phyloP scores from a whole-genome alignment of 1,139 yeast species.

The Candida smagusa region DNA sequence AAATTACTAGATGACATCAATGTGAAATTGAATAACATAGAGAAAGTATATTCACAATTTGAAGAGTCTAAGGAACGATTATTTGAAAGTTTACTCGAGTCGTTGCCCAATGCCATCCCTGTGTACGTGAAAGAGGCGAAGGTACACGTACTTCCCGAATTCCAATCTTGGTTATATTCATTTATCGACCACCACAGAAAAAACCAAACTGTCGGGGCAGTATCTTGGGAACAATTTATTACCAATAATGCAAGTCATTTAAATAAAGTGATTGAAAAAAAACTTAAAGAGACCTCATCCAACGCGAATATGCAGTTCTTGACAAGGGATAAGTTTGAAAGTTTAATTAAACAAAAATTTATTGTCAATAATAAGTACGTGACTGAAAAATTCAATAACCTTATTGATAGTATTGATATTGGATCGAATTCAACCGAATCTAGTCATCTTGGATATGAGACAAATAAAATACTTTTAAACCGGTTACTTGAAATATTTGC shows the following conservation, averaged over 20 bases:
- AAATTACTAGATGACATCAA: constrained; percentile 18
- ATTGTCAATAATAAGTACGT: constrained; percentile 23
- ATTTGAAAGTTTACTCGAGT: constrained; percentile 18
- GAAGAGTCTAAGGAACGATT: constrained; percentile 21
- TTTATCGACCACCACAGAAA: constrained; percentile 31
- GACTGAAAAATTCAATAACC: constrained; percentile 23
- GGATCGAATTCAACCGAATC: constrained; percentile 11
- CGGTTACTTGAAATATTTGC: constrained; percentile 31
- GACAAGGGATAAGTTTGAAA: constrained; percentile 21
- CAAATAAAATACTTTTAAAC: constrained; percentile 11
- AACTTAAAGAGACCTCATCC: constrained; percentile 1
- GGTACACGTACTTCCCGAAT: constrained; percentile 40
- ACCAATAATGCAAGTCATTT: constrained; percentile 18
- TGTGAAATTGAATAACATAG: constrained; percentile 17
- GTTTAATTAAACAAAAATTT: constrained; percentile 19
- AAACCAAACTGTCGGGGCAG: constrained; percentile 8
- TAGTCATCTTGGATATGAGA: constrained; percentile 6
- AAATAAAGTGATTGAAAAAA: constrained; percentile 14
- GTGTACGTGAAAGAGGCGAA: constrained; percentile 31
- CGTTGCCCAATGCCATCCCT: constrained; percentile 32
- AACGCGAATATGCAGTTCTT: constrained; percentile 12
- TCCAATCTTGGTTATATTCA: constrained; percentile 34
- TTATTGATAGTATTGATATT: constrained; percentile 20
- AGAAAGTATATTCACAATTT: constrained; percentile 16
- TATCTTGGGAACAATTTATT: constrained; percentile 23